Percentiles rank a stretch among this genome's conserved stretches.
Evolutionary conservation across 2,329 filamentous ascomycete genomes (phyloP).

Genomic region (Epichloe hybrida): DNA sequence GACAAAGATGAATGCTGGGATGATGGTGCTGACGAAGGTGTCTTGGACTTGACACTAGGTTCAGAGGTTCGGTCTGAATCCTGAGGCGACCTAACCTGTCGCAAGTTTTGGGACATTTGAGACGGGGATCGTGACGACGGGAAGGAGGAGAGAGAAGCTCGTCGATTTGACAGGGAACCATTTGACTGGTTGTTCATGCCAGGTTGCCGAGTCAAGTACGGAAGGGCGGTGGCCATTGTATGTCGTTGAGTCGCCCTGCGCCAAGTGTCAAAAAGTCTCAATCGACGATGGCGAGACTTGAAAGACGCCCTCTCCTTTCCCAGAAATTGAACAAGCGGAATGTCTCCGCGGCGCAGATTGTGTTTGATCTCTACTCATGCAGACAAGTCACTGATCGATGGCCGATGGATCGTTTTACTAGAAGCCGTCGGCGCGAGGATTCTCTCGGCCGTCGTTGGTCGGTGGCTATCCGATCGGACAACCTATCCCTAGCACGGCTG

Average conservation of each 20-base stretch:
- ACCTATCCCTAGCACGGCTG: not conserved
- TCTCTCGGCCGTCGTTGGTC: not conserved
- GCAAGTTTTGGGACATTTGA: conserved; percentile 40
- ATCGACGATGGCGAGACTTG: not conserved
- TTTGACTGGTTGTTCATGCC: conserved; percentile 22
- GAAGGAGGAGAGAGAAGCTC: conserved; percentile 52
- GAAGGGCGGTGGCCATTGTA: conserved; percentile 28
- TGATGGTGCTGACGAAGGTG: conserved; percentile 44
- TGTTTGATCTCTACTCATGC: not conserved
- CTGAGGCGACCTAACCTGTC: conserved; percentile 42
- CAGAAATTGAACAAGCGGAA: not conserved
- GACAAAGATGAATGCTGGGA: conserved; percentile 49
- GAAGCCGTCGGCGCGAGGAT: not conserved
- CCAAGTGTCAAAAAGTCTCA: not conserved
- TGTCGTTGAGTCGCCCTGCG: not conserved
- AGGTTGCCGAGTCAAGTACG: conserved; percentile 27
- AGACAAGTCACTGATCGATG: not conserved
- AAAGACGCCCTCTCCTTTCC: not conserved
- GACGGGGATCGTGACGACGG: conserved; percentile 45
- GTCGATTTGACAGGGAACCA: conserved; percentile 19
- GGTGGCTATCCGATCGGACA: conserved; percentile 2
- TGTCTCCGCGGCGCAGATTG: not conserved
- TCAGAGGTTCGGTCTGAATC: conserved; percentile 44
- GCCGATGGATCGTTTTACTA: not conserved
- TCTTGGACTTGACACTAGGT: conserved; percentile 46